Evolutionary conservation across 2,329 filamentous ascomycete genomes (phyloP).

Genomic region (Botryotinia globosa): DNA sequence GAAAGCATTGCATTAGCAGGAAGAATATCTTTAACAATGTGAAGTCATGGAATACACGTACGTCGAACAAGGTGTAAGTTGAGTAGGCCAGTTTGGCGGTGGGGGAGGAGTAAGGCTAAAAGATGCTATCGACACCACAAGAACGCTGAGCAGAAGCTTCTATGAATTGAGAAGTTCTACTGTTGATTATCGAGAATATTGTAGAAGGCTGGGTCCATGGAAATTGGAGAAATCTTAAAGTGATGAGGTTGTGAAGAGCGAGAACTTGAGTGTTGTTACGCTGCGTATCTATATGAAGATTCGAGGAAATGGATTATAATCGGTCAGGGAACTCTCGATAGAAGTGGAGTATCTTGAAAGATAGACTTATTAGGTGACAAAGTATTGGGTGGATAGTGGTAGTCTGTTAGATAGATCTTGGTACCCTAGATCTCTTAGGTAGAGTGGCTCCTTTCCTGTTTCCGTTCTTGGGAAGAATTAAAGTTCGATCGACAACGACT

Average conservation of each 20-base stretch:
- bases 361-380: constrained; percentile 1
- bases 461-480: constrained; percentile 6
- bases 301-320: not conserved
- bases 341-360: constrained; percentile 8
- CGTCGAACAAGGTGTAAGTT: constrained; percentile 38
- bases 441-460: not conserved
- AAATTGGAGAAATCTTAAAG: constrained; percentile 8
- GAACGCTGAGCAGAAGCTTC: not conserved
- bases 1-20: constrained; percentile 26
- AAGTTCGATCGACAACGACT: constrained; percentile 14
- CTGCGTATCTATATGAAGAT: constrained; percentile 12
- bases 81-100: constrained; percentile 40
- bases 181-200: constrained; percentile 1
- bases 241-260: not conserved
- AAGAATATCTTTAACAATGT: not conserved
- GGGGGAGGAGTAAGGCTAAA: constrained; percentile 14
- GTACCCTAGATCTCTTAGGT: constrained; percentile 6
- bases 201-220: constrained; percentile 23
- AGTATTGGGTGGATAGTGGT: constrained; percentile 17
- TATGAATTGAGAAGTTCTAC: constrained; percentile 11
- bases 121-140: not conserved
- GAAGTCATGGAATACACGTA: constrained; percentile 26
- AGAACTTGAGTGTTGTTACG: not conserved
- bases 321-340: not conserved
- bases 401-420: constrained; percentile 7